Conservation (phyloP, 352 stramenopile genomes). For the Phytophthora fragariaefolia region DNA sequence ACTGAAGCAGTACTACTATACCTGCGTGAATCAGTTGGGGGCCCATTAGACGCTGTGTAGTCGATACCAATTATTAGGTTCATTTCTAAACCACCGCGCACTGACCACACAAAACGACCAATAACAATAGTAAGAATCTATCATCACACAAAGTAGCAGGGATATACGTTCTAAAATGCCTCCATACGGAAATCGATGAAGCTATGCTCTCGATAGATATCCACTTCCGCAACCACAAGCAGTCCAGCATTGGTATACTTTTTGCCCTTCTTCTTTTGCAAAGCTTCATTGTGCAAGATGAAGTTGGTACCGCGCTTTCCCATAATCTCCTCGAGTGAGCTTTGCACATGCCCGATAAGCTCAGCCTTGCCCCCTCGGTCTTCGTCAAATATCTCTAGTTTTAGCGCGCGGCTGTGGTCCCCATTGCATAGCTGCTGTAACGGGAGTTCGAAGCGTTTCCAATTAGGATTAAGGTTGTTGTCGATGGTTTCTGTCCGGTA, state of each 20-base stretch:
- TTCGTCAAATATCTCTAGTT: slow-evolving; percentile 85
- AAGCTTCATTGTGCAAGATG: slow-evolving; percentile 60
- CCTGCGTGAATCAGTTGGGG: slow-evolving; percentile 53
- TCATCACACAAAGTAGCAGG: no score
- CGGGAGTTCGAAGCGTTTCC: slow-evolving; percentile 58
- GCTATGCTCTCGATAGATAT: slow-evolving; percentile 53
- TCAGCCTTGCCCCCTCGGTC: slow-evolving; percentile 69
- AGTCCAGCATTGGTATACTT: slow-evolving; percentile 75
- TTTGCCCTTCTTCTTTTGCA: slow-evolving; percentile 71
- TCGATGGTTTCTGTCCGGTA: slow-evolving; percentile 73
- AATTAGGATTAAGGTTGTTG: slow-evolving; percentile 79
- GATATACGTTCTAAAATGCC: no score
- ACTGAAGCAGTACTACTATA: slow-evolving; percentile 9
- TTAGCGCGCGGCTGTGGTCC: slow-evolving; percentile 68
- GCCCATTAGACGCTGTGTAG: slow-evolving; percentile 77
- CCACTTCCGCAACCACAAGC: slow-evolving; percentile 45
- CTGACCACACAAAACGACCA: slow-evolving; percentile 29
- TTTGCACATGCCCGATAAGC: slow-evolving; percentile 73
- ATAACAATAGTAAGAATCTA: slow-evolving; percentile 6
- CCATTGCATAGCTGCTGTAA: slow-evolving; percentile 83
- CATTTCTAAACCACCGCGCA: slow-evolving; percentile 89
- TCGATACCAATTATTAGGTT: slow-evolving; percentile 77
- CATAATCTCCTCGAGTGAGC: slow-evolving; percentile 68
- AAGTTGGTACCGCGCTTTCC: slow-evolving; percentile 57
- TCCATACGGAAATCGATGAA: slow-evolving; percentile 72